Evolutionary conservation across 768 basidiomycete genomes (phyloP).

Genomic region (Suillus spraguei): DNA sequence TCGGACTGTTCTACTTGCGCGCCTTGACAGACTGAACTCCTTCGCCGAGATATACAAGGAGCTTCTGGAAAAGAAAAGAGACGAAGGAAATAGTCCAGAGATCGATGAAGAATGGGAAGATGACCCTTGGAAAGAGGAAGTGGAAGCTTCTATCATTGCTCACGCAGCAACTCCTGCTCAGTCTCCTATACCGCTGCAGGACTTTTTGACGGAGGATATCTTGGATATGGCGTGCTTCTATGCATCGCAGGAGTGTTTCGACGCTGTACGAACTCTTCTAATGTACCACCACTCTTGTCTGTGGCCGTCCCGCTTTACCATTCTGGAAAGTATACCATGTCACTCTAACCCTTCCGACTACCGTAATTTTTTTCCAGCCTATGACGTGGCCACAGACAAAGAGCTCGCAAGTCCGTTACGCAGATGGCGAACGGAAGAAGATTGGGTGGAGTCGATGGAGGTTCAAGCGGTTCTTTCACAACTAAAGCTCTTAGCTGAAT

Average conservation of each 20-base stretch:
- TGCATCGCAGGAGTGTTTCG: slow-evolving; percentile 62
- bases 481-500: slow-evolving; percentile 14
- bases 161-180: slow-evolving; percentile 30
- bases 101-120: slow-evolving; percentile 51
- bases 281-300: slow-evolving; percentile 56
- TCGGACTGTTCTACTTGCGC: slow-evolving; percentile 66
- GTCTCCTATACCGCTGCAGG: slow-evolving; percentile 54
- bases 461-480: slow-evolving; percentile 46
- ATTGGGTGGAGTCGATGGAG: slow-evolving; percentile 58
- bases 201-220: slow-evolving; percentile 65
- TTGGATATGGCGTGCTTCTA: slow-evolving; percentile 61
- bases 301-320: slow-evolving; percentile 68
- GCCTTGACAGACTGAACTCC: slow-evolving; percentile 73
- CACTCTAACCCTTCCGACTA: slow-evolving; percentile 67
- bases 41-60: slow-evolving; percentile 61
- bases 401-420: slow-evolving; percentile 40
- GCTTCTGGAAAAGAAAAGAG: slow-evolving; percentile 30
- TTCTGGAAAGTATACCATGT: slow-evolving; percentile 77
- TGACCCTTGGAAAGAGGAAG: slow-evolving; percentile 68
- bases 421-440: slow-evolving; percentile 54
- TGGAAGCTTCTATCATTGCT: slow-evolving; percentile 24
- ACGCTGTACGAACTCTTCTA: slow-evolving; percentile 59
- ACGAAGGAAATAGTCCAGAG: slow-evolving; percentile 24
- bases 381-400: slow-evolving; percentile 48
- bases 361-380: slow-evolving; percentile 61